These are phyloP conservation scores for Apiospora aurea DNA, from an alignment of 2,329 filamentous ascomycete species.

Conservation along the genomic window DNA sequence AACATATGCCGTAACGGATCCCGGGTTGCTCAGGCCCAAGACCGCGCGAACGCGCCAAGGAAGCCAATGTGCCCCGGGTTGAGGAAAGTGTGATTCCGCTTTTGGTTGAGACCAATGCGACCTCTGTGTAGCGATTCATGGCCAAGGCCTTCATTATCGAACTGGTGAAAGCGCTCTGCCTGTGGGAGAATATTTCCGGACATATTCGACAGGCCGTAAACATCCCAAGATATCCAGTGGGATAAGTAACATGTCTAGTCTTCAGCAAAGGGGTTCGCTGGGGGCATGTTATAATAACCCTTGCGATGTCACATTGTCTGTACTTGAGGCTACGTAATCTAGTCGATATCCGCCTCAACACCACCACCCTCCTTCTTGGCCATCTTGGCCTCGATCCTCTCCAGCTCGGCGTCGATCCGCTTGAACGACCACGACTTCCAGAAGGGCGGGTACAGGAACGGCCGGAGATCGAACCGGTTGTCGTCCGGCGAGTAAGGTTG, in stretches of 20 bases:
- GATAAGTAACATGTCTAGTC: too few species aligned
- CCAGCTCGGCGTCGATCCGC: slow-evolving; percentile 48
- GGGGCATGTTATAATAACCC: background rate
- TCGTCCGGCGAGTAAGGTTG: slow-evolving; percentile 49
- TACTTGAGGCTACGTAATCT: background rate
- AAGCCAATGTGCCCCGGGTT: too few species aligned
- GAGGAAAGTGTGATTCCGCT: too few species aligned
- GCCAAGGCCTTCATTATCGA: background rate
- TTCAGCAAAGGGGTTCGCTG: too few species aligned
- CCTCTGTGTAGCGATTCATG: background rate
- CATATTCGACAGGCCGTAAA: too few species aligned
- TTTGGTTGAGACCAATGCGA: background rate
- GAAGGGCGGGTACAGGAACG: slow-evolving; percentile 47
- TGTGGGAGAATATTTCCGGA: too few species aligned
- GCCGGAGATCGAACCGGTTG: slow-evolving; percentile 49
- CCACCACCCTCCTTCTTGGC: background rate
- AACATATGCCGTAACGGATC: background rate
- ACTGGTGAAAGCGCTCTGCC: too few species aligned
- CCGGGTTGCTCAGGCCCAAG: too few species aligned
- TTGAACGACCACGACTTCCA: slow-evolving; percentile 47
- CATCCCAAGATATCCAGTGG: too few species aligned
- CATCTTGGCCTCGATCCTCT: slow-evolving; percentile 39
- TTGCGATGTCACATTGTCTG: background rate
- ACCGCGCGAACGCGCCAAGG: too few species aligned
- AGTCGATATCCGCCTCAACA: background rate